Evolutionary conservation across 352 stramenopile genomes (phyloP), one percentile per base, ranked within the genome.

Genomic region (Peronospora destructor): DNA sequence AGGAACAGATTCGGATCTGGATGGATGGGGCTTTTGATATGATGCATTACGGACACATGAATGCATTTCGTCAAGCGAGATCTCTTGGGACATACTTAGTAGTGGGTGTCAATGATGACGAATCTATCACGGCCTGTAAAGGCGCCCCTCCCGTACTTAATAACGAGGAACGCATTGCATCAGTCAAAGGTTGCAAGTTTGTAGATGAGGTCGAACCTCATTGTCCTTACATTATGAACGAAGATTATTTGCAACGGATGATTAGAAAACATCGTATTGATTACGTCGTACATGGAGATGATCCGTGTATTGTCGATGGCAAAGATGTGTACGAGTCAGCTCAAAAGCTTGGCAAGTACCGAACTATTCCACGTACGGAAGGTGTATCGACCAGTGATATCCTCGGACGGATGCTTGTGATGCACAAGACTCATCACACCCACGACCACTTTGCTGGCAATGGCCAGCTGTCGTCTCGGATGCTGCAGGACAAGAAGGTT

Each of bases 21-120:
- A 98, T 98, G 88, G 96, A 99, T 57, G 96, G 96, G 43, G 95
- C 94, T 23, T 99, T 99, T 68, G 96, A 99, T 68, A 95, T 98
- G 77, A 98, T 98, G 91, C 96, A 99, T 70, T 99, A 98, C 68
- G 96, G 96, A 19, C 96, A 99, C 74, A 98, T 98, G 95, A 99
- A 98, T 72, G 96, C 95, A 8, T 99, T 99, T 77, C 93, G 95
- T 25, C 89, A 98, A 51, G 96, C 88, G 30, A 70, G 87, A 39
- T 86, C 94, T 7, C 76, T 99, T 4, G 96, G 96, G 19, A 98
- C 95, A 49, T 95, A 98, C 63, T 73, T 99, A 0, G 90, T 99
- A 29, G 96, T 99, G 2, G 96, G 96, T n/a, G 88, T 99, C 16
- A 98, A 98, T 65, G 96, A 95, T 38, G 95, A 98, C 60, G 84